Evolutionary conservation across 768 basidiomycete species (phyloP).

Genomic region (Phaeolepiota aurea): DNA sequence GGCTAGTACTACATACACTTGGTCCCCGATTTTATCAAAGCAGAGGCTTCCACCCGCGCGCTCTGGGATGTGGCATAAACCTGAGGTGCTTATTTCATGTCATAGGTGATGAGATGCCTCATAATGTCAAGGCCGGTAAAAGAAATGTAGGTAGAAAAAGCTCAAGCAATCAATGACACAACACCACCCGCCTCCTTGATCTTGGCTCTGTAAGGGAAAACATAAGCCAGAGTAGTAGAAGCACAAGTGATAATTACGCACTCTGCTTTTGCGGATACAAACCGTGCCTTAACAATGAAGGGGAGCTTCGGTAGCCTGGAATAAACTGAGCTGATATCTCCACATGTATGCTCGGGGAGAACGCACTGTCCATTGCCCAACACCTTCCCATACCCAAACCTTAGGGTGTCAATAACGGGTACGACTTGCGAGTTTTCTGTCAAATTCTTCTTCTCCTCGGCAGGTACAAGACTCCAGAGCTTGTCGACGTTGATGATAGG

Average conservation of each 20-base stretch:
- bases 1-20: no score
- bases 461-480: constrained; percentile 87
- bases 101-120: no score
- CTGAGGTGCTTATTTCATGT: constrained; percentile 8
- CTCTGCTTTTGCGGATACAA: constrained; percentile 86
- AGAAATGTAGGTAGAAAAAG: constrained; percentile 13
- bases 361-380: constrained; percentile 89
- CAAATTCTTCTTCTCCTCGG: constrained; percentile 72
- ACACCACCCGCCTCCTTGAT: constrained; percentile 95
- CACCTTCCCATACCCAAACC: constrained; percentile 84
- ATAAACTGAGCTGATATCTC: neutral
- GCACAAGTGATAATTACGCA: constrained; percentile 18
- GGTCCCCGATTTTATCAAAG: no score
- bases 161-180: constrained; percentile 85
- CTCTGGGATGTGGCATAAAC: no score
- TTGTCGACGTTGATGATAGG: constrained; percentile 99
- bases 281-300: constrained; percentile 97
- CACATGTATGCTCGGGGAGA: neutral
- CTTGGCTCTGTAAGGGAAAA: constrained; percentile 35
- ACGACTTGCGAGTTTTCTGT: constrained; percentile 74
- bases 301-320: constrained; percentile 78
- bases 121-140: constrained; percentile 11
- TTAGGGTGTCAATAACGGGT: constrained; percentile 87
- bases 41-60: no score
- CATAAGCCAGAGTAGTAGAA: constrained; percentile 1